Conservation (phyloP, 2,329 filamentous ascomycete species). For the Sporothrix luriei region DNA sequence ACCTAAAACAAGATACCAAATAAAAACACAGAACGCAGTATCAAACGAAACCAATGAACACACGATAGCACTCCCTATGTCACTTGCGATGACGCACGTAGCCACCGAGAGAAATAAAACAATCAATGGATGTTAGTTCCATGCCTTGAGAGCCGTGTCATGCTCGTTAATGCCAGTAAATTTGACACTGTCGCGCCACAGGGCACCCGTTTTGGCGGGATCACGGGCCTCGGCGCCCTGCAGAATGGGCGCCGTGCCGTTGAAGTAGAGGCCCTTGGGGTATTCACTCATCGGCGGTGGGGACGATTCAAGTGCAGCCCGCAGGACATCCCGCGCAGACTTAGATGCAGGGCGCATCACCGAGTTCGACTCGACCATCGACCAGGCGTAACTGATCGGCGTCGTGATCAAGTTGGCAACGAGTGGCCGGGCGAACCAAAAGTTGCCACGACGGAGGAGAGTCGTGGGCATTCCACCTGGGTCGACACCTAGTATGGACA, state of each 20-base stretch:
- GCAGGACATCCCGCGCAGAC: conserved; percentile 42
- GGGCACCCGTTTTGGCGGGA: conserved; percentile 37
- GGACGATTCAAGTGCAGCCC: conserved; percentile 39
- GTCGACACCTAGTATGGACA: conserved; percentile 43
- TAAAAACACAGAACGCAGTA: background rate
- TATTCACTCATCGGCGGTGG: conserved; percentile 36
- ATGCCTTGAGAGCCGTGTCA: conserved; percentile 41
- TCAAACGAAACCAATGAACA: conserved; percentile 13
- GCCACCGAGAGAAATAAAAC: background rate
- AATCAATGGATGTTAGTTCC: conserved; percentile 33
- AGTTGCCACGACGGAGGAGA: conserved; percentile 37
- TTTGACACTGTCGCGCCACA: conserved; percentile 42
- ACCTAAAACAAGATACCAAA: background rate
- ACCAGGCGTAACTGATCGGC: conserved; percentile 32
- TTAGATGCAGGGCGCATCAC: conserved; percentile 38
- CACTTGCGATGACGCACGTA: too few species aligned
- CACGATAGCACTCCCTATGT: background rate
- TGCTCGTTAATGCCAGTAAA: conserved; percentile 39
- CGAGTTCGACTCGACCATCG: conserved; percentile 37
- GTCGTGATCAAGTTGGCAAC: conserved; percentile 34
- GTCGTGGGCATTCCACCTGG: conserved; percentile 42
- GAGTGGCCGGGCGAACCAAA: conserved; percentile 33
- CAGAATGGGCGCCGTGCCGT: conserved; percentile 38
- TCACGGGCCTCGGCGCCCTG: conserved; percentile 39
- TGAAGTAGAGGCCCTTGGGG: conserved; percentile 43